Conservation (phyloP, 177 flowering plant genomes). For the Vitis hybrid region DNA sequence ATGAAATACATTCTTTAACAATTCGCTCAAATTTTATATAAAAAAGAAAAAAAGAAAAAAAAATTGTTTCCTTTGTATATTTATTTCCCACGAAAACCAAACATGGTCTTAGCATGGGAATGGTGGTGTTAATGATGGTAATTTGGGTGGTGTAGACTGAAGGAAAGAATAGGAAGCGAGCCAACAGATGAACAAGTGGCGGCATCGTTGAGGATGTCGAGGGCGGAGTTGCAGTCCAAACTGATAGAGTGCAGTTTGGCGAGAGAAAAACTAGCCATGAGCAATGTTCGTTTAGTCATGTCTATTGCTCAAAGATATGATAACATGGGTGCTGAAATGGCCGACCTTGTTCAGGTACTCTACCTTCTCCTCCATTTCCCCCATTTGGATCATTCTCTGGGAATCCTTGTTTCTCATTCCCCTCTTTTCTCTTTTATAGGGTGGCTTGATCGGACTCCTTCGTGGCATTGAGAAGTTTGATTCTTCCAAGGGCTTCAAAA, state of each 20-base stretch:
- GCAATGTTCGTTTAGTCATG: constrained; percentile 94
- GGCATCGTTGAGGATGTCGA: constrained; percentile 64
- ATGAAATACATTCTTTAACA: too few relatives aligned
- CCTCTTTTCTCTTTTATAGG: constrained; percentile 40
- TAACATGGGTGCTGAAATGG: constrained; percentile 93
- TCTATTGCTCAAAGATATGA: constrained; percentile 89
- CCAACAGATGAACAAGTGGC: constrained; percentile 93
- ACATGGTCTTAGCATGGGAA: too few relatives aligned
- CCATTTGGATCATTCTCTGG: too few relatives aligned
- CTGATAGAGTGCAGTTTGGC: constrained; percentile 76
- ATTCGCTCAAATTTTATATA: too few relatives aligned
- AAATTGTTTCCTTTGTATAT: too few relatives aligned
- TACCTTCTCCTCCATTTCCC: background rate
- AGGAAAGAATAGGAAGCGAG: constrained; percentile 74
- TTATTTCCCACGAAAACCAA: too few relatives aligned
- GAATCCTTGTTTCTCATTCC: background rate
- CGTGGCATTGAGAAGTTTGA: constrained; percentile 99
- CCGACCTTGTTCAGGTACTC: constrained; percentile 91
- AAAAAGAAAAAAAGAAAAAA: too few relatives aligned
- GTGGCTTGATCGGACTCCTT: constrained; percentile 87
- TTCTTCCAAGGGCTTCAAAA: constrained; percentile 89
- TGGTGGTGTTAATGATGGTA: too few relatives aligned
- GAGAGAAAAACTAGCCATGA: constrained; percentile 91
- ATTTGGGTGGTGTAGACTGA: constrained; percentile 41
- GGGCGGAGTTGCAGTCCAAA: constrained; percentile 56